Evolutionary conservation across 371 early-diverging fungal genomes (phyloP).

Genomic region (Mortierella sp.): DNA sequence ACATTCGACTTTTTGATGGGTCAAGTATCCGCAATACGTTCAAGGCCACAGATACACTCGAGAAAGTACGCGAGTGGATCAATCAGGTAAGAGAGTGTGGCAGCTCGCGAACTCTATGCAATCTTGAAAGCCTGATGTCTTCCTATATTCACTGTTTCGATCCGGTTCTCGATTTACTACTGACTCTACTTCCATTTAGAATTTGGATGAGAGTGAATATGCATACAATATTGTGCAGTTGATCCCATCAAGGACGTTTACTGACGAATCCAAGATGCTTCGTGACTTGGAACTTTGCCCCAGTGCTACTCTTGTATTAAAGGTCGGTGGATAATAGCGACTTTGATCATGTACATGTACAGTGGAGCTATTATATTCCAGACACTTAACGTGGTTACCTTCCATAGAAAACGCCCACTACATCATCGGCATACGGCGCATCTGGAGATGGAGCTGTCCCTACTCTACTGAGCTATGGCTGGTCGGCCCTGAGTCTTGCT

Average conservation of each 20-base stretch:
- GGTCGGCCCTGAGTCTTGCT: conserved; percentile 46
- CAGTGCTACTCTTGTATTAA: conserved; percentile 71
- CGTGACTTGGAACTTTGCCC: conserved; percentile 64
- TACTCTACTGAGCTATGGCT: conserved; percentile 34
- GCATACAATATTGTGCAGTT: conserved; percentile 54
- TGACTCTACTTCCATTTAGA: conserved; percentile 11
- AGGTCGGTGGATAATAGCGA: conserved; percentile 28
- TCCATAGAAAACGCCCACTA: conserved; percentile 22
- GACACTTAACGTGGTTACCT: neutral
- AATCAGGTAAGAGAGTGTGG: conserved; percentile 22
- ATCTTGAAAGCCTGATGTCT: neutral
- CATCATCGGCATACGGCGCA: conserved; percentile 40
- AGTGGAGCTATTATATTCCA: neutral
- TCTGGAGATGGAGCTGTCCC: conserved; percentile 30
- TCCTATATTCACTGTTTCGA: neutral
- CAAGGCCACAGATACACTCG: conserved; percentile 53
- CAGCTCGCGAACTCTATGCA: neutral
- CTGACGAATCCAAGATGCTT: conserved; percentile 60
- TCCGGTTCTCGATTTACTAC: neutral
- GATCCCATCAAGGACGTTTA: conserved; percentile 45
- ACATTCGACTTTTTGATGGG: conserved; percentile 54
- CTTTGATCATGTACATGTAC: no score
- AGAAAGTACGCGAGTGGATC: conserved; percentile 48
- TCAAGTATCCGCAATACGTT: conserved; percentile 53
- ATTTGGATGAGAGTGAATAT: conserved; percentile 25